Base-by-base conservation (phyloP, 1,284 basidiomycete species). In the Trichosporon inkin region DNA sequence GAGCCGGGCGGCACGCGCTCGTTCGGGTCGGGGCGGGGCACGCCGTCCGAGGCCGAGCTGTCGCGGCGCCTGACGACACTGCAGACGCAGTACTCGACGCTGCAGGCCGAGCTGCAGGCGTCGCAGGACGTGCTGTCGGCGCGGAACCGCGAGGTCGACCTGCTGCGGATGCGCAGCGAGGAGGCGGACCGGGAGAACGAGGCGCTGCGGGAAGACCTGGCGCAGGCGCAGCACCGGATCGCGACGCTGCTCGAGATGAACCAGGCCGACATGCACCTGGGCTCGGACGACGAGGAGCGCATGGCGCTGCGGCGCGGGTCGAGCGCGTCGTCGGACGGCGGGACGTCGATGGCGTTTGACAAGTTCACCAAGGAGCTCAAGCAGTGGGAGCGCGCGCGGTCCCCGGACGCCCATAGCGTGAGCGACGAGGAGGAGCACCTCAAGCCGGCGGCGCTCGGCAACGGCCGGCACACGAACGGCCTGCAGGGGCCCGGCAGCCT, bases 41-140 rank as follows among this genome's bases (percentile, higher is more conserved):
- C 92, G 1, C 92, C 91, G 6, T 87, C 89, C 61, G 84, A 82
- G 49, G 57, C 61, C 38, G 77, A 78, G 56, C 57, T 76, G 8
- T 62, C 81, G 72, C 70, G 90, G 88, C 72, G 91, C 87, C 62
- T 77, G 74, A 85, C 85, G 68, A 88, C 92, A 36, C 81, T 95
- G 20, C 85, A 85, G 53, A 79, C 83, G 53, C 89, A 90, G 60
- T 83, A 92, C 52, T 85, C 88, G 52, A 81, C 82, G 17, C 81
- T 92, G 52, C 86, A 87, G 62, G 89, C 90, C 66, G 87, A 84
- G 68, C 81, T 94, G 53, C 79, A 87, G 84, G 65, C 89, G 86
- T 75, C 86, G 84, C 63, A 88, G 86, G 77, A 88, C 86, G 40
- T 90, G 87, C 68, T 89, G 86, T 71, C 86, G 84, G 64, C 84